A percentile compares a stretch with the other conserved stretches of the same genome.
These are phyloP conservation scores for Saccharum spontaneum DNA, from an alignment of 176 grass and related monocot species.

Conservation along the genomic window DNA sequence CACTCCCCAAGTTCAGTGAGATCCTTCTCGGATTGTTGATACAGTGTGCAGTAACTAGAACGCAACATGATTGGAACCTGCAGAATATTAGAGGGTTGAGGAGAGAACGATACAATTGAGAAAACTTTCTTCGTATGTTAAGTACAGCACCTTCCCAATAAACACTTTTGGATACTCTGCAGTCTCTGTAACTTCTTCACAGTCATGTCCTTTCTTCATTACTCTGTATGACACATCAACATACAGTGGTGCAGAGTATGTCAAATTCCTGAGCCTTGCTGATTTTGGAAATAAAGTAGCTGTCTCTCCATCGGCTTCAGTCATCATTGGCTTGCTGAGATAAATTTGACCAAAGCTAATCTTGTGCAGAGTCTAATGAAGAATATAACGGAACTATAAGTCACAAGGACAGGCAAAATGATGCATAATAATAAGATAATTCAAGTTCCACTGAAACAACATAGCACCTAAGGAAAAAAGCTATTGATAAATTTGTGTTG, in stretches of 20 bases:
- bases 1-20: conserved; percentile 95
- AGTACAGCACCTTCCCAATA: conserved; percentile 78
- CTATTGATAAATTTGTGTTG: background rate
- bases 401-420: background rate
- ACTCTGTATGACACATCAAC: conserved; percentile 93
- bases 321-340: conserved; percentile 96
- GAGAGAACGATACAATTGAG: conserved; percentile 13
- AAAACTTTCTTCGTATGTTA: conserved; percentile 20
- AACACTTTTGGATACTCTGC: conserved; percentile 93
- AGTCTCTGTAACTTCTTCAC: conserved; percentile 94
- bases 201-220: conserved; percentile 97
- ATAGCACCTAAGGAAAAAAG: background rate
- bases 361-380: conserved; percentile 83
- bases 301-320: conserved; percentile 94
- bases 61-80: conserved; percentile 95
- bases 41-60: conserved; percentile 92
- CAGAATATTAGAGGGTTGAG: background rate
- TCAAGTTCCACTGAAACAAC: conserved; percentile 7
- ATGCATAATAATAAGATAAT: conserved; percentile 1
- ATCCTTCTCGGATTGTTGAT: conserved; percentile 94
- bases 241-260: conserved; percentile 92
- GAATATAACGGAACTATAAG: conserved; percentile 25
- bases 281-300: conserved; percentile 94
- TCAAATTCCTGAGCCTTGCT: conserved; percentile 88
- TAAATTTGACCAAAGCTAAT: conserved; percentile 97